Conservation (phyloP, 768 basidiomycete species). For the Trametes sanguinea region DNA sequence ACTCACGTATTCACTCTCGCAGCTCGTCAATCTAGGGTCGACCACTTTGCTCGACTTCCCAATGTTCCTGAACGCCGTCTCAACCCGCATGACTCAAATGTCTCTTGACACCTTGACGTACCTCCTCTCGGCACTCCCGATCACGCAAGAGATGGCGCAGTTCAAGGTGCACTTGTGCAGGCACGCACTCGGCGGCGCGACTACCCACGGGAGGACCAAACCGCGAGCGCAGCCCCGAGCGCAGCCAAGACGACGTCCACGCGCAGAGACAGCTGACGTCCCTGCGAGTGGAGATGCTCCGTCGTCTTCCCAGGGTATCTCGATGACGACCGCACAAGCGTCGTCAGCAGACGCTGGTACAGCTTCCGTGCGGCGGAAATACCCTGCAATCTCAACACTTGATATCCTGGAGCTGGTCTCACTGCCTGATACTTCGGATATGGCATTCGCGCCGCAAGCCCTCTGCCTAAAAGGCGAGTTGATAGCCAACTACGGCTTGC, state of each 20-base stretch:
- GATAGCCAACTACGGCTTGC: conserved; percentile 28
- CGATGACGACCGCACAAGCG: conserved; percentile 3
- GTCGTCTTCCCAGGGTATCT: conserved; percentile 2
- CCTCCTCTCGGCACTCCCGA: conserved; percentile 31
- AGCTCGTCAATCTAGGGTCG: conserved; percentile 39
- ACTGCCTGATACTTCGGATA: conserved; percentile 13
- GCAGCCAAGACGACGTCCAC: conserved; percentile 28
- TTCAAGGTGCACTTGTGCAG: conserved; percentile 36
- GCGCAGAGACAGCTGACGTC: conserved; percentile 15
- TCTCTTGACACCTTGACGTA: conserved; percentile 21
- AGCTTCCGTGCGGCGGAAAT: conserved; percentile 20
- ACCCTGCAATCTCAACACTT: conserved; percentile 17
- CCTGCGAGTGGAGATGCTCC: background rate
- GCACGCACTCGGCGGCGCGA: conserved; percentile 11
- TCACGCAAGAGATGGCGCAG: conserved; percentile 25
- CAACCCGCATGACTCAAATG: conserved; percentile 29
- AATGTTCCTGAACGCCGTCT: conserved; percentile 35
- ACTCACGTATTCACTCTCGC: background rate
- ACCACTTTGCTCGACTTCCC: conserved; percentile 36
- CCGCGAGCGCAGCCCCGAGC: conserved; percentile 30
- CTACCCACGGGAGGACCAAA: conserved; percentile 2
- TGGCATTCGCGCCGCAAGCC: background rate
- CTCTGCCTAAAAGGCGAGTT: conserved; percentile 31
- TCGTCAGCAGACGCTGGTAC: background rate
- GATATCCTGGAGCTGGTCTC: conserved; percentile 26